Percentiles rank a stretch among this genome's conserved stretches.
Evolutionary conservation across 2,329 filamentous ascomycete species (phyloP).

Genomic region (Periconia macrospinosa): DNA sequence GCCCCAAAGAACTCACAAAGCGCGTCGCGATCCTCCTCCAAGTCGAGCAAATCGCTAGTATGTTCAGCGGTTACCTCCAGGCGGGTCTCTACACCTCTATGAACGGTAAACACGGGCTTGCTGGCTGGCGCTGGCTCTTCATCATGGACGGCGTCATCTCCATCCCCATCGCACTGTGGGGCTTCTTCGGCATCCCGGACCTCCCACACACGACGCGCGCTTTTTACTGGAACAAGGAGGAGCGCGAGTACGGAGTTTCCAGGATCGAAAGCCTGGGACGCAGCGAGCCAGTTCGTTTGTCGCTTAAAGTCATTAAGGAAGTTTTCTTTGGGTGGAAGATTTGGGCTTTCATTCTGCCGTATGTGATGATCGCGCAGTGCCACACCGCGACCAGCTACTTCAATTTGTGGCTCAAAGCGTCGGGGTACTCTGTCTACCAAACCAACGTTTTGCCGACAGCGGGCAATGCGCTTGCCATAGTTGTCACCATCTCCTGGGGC

Average conservation of each 20-base stretch:
- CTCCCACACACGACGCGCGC: conserved; percentile 54
- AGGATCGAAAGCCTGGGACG: no score
- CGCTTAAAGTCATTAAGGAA: no score
- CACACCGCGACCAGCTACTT: no score
- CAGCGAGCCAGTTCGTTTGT: no score
- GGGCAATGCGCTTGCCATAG: no score
- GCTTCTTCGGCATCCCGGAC: conserved; percentile 54
- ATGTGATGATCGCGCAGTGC: no score
- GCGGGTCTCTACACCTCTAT: conserved; percentile 53
- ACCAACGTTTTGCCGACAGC: no score
- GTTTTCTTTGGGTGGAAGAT: no score
- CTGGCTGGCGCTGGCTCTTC: conserved; percentile 60
- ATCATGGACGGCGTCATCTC: conserved; percentile 59
- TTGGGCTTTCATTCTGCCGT: no score
- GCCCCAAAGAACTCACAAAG: conserved; percentile 55
- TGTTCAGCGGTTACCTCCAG: conserved; percentile 60
- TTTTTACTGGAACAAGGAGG: conserved; percentile 51
- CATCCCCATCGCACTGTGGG: conserved; percentile 54
- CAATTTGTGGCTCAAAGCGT: no score
- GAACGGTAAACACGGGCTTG: conserved; percentile 50
- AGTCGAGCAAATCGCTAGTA: conserved; percentile 47
- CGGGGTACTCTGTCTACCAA: no score
- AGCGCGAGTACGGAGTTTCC: conserved; percentile 19
- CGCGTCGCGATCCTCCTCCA: conserved; percentile 57
- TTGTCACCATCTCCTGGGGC: no score